Evolutionary conservation across 2,329 filamentous ascomycete species (phyloP).

Genomic region (Lachnellula occidentalis): DNA sequence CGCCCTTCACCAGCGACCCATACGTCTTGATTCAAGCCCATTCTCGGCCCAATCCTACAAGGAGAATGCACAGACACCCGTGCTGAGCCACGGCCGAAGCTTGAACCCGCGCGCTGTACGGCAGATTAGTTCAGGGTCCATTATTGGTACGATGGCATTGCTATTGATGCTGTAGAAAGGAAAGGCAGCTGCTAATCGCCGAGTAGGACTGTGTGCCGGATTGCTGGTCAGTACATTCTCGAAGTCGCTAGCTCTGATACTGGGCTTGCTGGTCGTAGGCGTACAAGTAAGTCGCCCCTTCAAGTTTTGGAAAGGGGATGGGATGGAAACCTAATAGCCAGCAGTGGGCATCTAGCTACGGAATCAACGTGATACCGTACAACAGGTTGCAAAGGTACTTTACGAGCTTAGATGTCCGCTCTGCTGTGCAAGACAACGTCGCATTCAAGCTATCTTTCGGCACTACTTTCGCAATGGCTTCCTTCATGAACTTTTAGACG

Average conservation of each 20-base stretch:
- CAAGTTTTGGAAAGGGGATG: neutral
- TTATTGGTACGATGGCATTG: slow-evolving; percentile 24
- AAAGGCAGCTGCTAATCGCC: neutral
- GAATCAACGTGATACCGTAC: slow-evolving; percentile 40
- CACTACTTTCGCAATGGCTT: slow-evolving; percentile 66
- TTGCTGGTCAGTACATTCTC: slow-evolving; percentile 66
- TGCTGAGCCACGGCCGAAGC: slow-evolving; percentile 12
- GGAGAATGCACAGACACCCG: slow-evolving; percentile 28
- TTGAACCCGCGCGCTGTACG: slow-evolving; percentile 27
- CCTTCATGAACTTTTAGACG: slow-evolving; percentile 51
- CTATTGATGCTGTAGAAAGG: neutral
- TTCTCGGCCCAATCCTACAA: slow-evolving; percentile 16
- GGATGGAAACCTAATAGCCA: slow-evolving; percentile 5
- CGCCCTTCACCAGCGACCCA: slow-evolving; percentile 26
- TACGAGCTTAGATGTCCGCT: slow-evolving; percentile 42
- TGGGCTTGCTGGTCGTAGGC: slow-evolving; percentile 58
- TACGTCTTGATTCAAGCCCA: slow-evolving; percentile 28
- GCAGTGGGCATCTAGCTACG: slow-evolving; percentile 45
- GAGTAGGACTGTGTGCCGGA: slow-evolving; percentile 25
- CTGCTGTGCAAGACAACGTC: slow-evolving; percentile 32
- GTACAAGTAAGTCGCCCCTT: slow-evolving; percentile 21
- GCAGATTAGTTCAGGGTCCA: slow-evolving; percentile 30
- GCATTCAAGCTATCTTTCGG: slow-evolving; percentile 53
- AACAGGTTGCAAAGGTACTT: slow-evolving; percentile 43
- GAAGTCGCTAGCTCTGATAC: slow-evolving; percentile 60